These are phyloP conservation scores for Plicaturopsis crispa DNA, from an alignment of 768 basidiomycete genomes.

Conservation along the genomic window DNA sequence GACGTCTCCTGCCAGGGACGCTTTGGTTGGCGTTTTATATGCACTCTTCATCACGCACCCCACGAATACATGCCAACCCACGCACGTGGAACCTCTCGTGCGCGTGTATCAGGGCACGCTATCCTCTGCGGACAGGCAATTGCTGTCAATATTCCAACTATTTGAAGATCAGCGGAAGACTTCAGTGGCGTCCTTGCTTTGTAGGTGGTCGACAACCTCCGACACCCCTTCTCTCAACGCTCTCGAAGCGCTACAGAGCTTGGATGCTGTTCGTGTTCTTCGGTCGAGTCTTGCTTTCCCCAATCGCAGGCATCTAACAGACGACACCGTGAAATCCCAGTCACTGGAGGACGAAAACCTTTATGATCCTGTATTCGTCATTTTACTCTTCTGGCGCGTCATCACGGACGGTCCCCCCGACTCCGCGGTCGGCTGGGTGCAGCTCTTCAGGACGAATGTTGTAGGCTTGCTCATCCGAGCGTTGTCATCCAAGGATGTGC, in stretches of 20 bases:
- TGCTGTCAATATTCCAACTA: conserved; percentile 71
- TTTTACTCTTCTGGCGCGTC: conserved; percentile 59
- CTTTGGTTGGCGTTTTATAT: conserved; percentile 49
- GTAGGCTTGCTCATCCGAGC: conserved; percentile 66
- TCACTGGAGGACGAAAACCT: conserved; percentile 29
- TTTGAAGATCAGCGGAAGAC: conserved; percentile 67
- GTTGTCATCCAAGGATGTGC: conserved; percentile 57
- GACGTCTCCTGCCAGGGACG: conserved; percentile 28
- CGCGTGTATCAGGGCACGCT: conserved; percentile 70
- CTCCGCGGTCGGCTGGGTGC: conserved; percentile 74
- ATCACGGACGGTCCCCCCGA: conserved; percentile 51
- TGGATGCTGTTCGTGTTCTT: conserved; percentile 65
- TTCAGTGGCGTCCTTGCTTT: conserved; percentile 57
- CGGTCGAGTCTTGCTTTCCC: conserved; percentile 71
- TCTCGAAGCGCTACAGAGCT: conserved; percentile 58
- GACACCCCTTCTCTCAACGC: conserved; percentile 35
- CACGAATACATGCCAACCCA: conserved; percentile 76
- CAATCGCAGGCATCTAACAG: conserved; percentile 44
- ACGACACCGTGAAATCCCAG: conserved; percentile 20
- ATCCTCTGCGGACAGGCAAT: conserved; percentile 50
- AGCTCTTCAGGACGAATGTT: conserved; percentile 76
- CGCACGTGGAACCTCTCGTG: conserved; percentile 73
- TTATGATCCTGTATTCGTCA: conserved; percentile 79
- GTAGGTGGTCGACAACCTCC: conserved; percentile 51
- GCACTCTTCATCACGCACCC: conserved; percentile 72